Percentiles rank a stretch among this genome's conserved stretches.
These are phyloP conservation scores for Hanseniaspora uvarum DNA, from an alignment of 1,139 yeast genomes.

Conservation along the genomic window DNA sequence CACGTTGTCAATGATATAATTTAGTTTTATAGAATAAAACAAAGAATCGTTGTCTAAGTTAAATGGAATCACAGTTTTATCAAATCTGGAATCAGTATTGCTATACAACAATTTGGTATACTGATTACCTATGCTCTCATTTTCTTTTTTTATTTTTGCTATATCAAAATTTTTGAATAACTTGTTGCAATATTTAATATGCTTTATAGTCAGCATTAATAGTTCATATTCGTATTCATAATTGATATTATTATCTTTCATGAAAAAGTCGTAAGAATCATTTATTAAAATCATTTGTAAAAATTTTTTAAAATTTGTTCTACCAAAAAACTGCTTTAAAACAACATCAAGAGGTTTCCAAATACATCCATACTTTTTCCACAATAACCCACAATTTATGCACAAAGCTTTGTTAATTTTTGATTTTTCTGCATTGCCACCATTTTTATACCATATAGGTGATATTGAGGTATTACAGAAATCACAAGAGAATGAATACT, in stretches of 20 bases:
- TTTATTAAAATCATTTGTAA: conserved; percentile 18
- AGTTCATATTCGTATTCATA: conserved; percentile 10
- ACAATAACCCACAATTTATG: conserved; percentile 72
- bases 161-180: neutral
- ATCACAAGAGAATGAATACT: conserved; percentile 28
- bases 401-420: conserved; percentile 53
- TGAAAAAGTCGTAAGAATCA: neutral
- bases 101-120: neutral
- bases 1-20: neutral
- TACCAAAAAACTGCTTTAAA: conserved; percentile 36
- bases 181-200: conserved; percentile 1
- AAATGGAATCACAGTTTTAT: neutral
- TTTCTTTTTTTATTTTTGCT: neutral
- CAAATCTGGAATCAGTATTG: neutral
- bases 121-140: neutral
- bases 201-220: neutral
- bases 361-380: conserved; percentile 83
- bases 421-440: neutral
- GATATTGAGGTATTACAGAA: conserved; percentile 29
- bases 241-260: neutral
- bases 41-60: neutral
- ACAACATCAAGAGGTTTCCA: conserved; percentile 80
- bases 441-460: conserved; percentile 30
- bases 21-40: conserved; percentile 1
- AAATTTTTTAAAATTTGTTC: conserved; percentile 18